Conservation (phyloP, 495 filamentous ascomycete genomes). For the Xylaria curta region DNA sequence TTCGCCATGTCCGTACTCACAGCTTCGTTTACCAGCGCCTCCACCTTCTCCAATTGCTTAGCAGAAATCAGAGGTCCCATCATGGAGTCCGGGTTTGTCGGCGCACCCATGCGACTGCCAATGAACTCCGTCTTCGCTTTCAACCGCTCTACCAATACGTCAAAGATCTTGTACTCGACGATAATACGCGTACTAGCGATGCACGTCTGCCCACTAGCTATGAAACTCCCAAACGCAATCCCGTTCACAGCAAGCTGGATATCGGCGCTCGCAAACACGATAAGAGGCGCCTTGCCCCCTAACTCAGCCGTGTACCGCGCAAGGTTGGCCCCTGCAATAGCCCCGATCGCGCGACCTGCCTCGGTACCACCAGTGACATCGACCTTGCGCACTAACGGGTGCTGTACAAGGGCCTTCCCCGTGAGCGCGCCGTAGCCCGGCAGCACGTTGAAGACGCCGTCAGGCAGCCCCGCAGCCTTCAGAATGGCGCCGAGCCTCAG, state of each 20-base stretch:
- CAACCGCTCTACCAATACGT: constrained; percentile 44
- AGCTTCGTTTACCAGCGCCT: constrained; percentile 45
- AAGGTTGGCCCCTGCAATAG: constrained; percentile 57
- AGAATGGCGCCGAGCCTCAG: constrained; percentile 59
- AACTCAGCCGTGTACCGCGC: constrained; percentile 64
- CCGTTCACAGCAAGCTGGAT: constrained; percentile 61
- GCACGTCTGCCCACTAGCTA: constrained; percentile 68
- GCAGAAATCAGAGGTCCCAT: constrained; percentile 52
- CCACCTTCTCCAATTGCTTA: constrained; percentile 46
- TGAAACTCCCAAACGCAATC: constrained; percentile 63
- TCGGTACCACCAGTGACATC: constrained; percentile 64
- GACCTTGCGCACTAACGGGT: constrained; percentile 63
- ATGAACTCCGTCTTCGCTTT: constrained; percentile 49
- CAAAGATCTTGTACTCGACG: constrained; percentile 56
- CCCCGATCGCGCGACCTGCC: constrained; percentile 54
- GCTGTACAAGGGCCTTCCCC: constrained; percentile 60
- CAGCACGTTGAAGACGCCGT: constrained; percentile 64
- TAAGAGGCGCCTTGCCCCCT: constrained; percentile 65
- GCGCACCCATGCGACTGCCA: constrained; percentile 54
- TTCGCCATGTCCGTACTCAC: constrained; percentile 37
- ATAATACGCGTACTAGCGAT: constrained; percentile 66
- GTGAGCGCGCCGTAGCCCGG: constrained; percentile 60
- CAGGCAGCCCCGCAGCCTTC: constrained; percentile 60
- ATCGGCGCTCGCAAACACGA: constrained; percentile 60
- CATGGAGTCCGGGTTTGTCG: constrained; percentile 52